Percentiles rank a stretch among this genome's conserved stretches.
phyloP scores from a whole-genome alignment of 768 basidiomycete species.

The Calocybe cyanea region DNA sequence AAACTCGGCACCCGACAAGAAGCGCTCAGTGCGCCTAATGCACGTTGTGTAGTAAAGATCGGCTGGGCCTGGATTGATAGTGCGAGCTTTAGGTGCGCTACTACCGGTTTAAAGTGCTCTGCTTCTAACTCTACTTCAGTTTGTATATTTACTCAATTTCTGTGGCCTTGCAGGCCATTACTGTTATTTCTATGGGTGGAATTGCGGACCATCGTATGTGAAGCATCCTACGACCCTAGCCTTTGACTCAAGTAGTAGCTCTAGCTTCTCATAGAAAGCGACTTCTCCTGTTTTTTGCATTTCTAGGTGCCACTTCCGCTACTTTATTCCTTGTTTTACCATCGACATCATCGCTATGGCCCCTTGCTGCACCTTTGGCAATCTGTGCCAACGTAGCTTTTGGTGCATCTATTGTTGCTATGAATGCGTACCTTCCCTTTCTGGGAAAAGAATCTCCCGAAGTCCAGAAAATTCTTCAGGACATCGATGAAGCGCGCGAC shows the following conservation, averaged over 20 bases:
- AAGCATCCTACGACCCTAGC: neutral
- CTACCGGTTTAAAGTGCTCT: neutral
- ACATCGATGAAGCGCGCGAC: constrained; percentile 24
- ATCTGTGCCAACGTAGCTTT: constrained; percentile 83
- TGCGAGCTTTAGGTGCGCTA: constrained; percentile 81
- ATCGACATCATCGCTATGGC: constrained; percentile 68
- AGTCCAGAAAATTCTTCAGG: constrained; percentile 38
- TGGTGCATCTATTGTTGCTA: constrained; percentile 81
- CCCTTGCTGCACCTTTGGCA: constrained; percentile 63
- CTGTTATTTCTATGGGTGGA: constrained; percentile 90
- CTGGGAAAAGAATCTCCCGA: constrained; percentile 67
- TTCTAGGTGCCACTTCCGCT: constrained; percentile 65
- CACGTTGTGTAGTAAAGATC: constrained; percentile 76
- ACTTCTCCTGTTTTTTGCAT: constrained; percentile 72
- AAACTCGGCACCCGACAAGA: constrained; percentile 12
- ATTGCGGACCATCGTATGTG: constrained; percentile 86
- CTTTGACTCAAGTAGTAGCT: constrained; percentile 7
- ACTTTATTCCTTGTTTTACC: constrained; percentile 71
- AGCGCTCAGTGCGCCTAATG: constrained; percentile 15
- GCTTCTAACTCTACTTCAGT: constrained; percentile 32
- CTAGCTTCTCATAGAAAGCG: constrained; percentile 68
- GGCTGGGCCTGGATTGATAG: constrained; percentile 87
- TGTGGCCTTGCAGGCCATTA: constrained; percentile 87
- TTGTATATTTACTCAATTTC: constrained; percentile 86
- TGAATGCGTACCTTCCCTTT: constrained; percentile 84